These are phyloP conservation scores for Vaucheria bursata DNA, from an alignment of 352 stramenopile genomes.

Conservation along the genomic window DNA sequence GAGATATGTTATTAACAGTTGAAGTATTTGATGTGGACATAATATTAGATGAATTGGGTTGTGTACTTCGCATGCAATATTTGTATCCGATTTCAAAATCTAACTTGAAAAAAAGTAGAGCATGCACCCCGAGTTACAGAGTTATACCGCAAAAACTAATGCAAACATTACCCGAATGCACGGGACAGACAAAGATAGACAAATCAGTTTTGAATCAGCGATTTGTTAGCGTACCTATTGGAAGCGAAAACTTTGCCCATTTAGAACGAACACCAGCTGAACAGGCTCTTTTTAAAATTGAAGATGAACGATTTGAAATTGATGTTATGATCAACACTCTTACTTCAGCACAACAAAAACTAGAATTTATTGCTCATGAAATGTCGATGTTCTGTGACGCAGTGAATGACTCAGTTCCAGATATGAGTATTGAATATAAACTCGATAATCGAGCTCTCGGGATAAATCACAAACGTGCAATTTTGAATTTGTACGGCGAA, in stretches of 20 bases:
- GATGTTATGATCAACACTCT: slow-evolving; percentile 95
- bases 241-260: slow-evolving; percentile 89
- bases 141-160: slow-evolving; percentile 75
- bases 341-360: slow-evolving; percentile 78
- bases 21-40: no score
- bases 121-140: slow-evolving; percentile 88
- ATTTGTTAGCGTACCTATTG: slow-evolving; percentile 95
- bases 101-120: slow-evolving; percentile 46
- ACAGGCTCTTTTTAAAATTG: slow-evolving; percentile 95
- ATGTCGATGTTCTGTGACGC: slow-evolving; percentile 65
- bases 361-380: slow-evolving; percentile 89
- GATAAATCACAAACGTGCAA: slow-evolving; percentile 91
- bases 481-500: slow-evolving; percentile 68
- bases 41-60: slow-evolving; percentile 44
- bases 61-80: slow-evolving; percentile 18
- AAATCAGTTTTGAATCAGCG: slow-evolving; percentile 57
- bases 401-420: background rate
- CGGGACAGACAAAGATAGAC: slow-evolving; percentile 71
- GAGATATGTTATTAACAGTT: slow-evolving; percentile 57
- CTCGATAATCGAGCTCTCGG: slow-evolving; percentile 88
- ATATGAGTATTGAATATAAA: slow-evolving; percentile 61
- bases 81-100: slow-evolving; percentile 36
- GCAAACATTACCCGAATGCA: slow-evolving; percentile 90
- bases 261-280: slow-evolving; percentile 99
- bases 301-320: slow-evolving; percentile 94